Evolutionary conservation across 176 grass and related monocot species (phyloP), one percentile per base, ranked within the genome.

Genomic region (Chloris gayana): DNA sequence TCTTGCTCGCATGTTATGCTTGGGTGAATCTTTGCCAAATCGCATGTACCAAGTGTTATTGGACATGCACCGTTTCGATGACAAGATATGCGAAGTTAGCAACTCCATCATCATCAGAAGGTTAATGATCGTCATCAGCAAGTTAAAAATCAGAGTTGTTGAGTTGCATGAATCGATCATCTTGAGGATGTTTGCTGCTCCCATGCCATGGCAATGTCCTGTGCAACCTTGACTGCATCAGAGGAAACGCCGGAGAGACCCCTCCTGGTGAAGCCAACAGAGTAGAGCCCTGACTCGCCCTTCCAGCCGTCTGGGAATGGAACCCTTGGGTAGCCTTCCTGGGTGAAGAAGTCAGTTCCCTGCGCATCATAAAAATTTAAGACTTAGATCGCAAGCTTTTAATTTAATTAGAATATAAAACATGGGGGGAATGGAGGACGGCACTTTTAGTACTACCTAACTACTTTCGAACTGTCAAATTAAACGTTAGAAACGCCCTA

Each of bases 231-330:
- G 51, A 89, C 84, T 14, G 93, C 88, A 70, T 97, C 93, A 8
- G 85, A 82, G 39, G 88, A 90, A 46, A 89, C 90, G 44, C 93
- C 93, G 21, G 83, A 84, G 67, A 97, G 90, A 27, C 93, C 93
- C 76, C 82, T 93, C 76, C 83, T 91, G 29, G 85, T 91, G 85
- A 92, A 97, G 33, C 93, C 93, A 75, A 93, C 93, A 53, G 84
- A 85, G 80, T 93, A 93, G 45, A 97, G 87, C 73, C 93, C 83
- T 47, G 73, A 87, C 29, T 88, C 66, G 14, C 75, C 85, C 61
- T 89, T 87, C 80, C 83, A 90, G 67, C 80, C 85, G 78, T 87
- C 54, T 73, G 85, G 93, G 76, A 88, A 84, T 47, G 85, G 39
- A 72, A 78, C 87, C 75, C 61, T 86, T 63, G 85, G 85, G 78